Evolutionary conservation across 176 grass and related monocot species (phyloP).

Genomic region (Canna indica): DNA sequence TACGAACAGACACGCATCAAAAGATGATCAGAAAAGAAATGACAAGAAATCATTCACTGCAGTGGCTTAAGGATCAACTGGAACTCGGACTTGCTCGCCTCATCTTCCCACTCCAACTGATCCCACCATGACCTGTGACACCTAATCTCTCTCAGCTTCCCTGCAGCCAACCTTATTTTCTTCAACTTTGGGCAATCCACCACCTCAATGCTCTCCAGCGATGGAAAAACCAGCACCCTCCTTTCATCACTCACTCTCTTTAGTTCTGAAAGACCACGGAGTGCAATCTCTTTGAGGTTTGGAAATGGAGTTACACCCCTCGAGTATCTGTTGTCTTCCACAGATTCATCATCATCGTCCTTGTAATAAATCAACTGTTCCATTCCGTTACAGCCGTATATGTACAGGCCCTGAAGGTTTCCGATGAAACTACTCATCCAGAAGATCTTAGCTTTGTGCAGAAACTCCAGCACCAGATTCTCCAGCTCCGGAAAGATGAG

Average conservation of each 20-base stretch:
- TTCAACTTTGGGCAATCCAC: slow-evolving; percentile 56
- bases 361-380: slow-evolving; percentile 51
- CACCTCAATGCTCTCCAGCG: slow-evolving; percentile 48
- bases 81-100: slow-evolving; percentile 48
- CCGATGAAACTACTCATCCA: slow-evolving; percentile 45
- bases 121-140: slow-evolving; percentile 57
- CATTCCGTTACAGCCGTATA: slow-evolving; percentile 57
- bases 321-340: neutral
- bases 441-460: slow-evolving; percentile 65
- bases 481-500: slow-evolving; percentile 44
- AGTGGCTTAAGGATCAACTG: slow-evolving; percentile 28
- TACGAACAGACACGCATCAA: neutral
- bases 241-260: slow-evolving; percentile 40
- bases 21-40: neutral
- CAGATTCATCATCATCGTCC: slow-evolving; percentile 13
- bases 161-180: slow-evolving; percentile 36
- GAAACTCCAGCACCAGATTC: slow-evolving; percentile 52
- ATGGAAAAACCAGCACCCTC: slow-evolving; percentile 39
- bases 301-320: slow-evolving; percentile 51
- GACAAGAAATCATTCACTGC: slow-evolving; percentile 17
- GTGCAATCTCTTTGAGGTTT: slow-evolving; percentile 53
- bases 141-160: slow-evolving; percentile 34
- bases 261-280: slow-evolving; percentile 41
- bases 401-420: slow-evolving; percentile 44
- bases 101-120: slow-evolving; percentile 64